Evolutionary conservation across 257 asterid species (phyloP), one percentile per base, ranked within the genome.

Genomic region (Solanum sejunctum): DNA sequence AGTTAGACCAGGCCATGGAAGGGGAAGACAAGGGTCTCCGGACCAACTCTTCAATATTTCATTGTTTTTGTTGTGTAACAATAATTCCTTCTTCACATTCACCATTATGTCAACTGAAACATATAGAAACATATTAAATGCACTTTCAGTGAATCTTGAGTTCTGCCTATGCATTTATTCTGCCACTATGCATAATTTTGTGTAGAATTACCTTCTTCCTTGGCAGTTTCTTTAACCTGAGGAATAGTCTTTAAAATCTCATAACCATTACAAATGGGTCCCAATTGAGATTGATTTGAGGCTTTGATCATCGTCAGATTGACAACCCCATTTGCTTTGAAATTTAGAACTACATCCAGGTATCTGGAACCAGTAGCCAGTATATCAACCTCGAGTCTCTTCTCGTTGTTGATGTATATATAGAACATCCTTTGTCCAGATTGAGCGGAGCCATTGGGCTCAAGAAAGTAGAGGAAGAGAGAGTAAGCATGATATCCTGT

Each of bases 21-120:
- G 86, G 55, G 98, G 98, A 85, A 89, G 88, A 84, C 98, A 94
- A 36, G 98, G 97, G 73, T 94, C 94, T 75, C 95, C 93, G 4
- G 89, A 83, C 97, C 98, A 94, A 57, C 91, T 87, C 88, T 54
- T 82, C 73, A 92, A 82, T 57, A 88, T 67, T 85, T 89, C 89
- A 84, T 83, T 93, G 17, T 86, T 92, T 83, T 88, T 89, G 88
- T 94, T 94, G 83, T 67, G 70, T 81, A 84, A 78, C 84, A 84
- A 87, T 61, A 94, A 85, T 86, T 92, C 96, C 80, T 87, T 86
- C 91, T 89, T 94, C 94, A 93, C 91, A 83, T 88, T 85, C 67
- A 15, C 73, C 67, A 91, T 90, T 72, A 83, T 87, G 86, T 80
- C 83, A 81, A 85, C 98, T 93, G 92, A 36, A 84, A 73, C 84